Base-by-base conservation (phyloP, 2,329 filamentous ascomycete species). In the Phyllosticta capitalensis region DNA sequence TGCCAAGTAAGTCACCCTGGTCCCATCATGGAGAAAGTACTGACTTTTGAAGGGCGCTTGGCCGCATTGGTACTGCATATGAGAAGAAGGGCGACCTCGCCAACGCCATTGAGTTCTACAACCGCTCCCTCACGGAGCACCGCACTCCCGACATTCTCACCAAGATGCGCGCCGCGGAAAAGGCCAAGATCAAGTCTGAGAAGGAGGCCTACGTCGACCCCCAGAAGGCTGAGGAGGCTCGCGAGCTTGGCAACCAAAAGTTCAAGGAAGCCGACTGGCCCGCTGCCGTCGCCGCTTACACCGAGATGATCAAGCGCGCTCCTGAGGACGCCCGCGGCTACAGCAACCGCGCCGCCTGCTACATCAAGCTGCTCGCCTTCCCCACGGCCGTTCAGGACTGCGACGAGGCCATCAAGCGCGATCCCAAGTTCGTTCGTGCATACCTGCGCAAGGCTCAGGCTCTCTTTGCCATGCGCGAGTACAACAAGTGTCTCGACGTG, bases 221-320 rank as follows among this genome's bases (percentile, higher is more conserved):
- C 0, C 87, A 79, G 67, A 92, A 96, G 79, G 94, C 94, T 21
- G 94, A 99, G 70, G 89, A 96, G 79, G 92, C 94, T 14, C 91
- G 94, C 66, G 90, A 96, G 73, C 85, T 95, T 61, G 94, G 94
- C 52, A 96, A 96, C 77, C 84, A 89, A 75, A 95, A 95, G 76
- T 99, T 99, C 83, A 97, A 97, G 81, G 90, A 91, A 68, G 87
- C 83, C 30, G 92, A 99, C 76, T 97, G 92, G 89, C 92, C 94
- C 10, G 94, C 84, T 57, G 94, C 94, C 9, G 92, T 99, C 26
- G 91, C 90, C 52, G 90, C 92, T 0, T 99, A 99, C 79, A 84
- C 81, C 1, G 94, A 99, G 79, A 96, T 97, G 92, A 88, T 88
- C 75, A 96, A 96, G 83, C 91, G 94, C 61, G 88, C 90, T 0